phyloP scores from a whole-genome alignment of 1,284 basidiomycete species.

The Microbotryum intermedium region DNA sequence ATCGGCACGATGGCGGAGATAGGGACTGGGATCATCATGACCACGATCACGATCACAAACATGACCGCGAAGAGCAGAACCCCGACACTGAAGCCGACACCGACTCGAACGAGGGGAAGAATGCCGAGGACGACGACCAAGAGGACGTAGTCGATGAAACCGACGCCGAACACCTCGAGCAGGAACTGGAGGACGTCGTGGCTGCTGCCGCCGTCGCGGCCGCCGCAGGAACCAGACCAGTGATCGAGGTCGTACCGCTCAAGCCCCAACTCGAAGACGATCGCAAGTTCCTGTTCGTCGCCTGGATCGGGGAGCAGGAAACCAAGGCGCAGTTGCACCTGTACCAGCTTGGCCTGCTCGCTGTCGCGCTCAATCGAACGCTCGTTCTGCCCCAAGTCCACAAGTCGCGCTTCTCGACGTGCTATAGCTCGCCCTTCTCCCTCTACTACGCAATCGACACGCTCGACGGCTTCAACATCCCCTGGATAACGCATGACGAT shows the following conservation, averaged over 20 bases:
- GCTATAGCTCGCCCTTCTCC: slow-evolving; percentile 30
- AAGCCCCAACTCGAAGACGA: too few species aligned
- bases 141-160: not conserved
- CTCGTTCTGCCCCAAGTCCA: slow-evolving; percentile 34
- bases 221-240: not conserved
- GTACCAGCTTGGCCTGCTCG: slow-evolving; percentile 34
- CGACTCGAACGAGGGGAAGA: not conserved
- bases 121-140: not conserved
- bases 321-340: slow-evolving; percentile 35
- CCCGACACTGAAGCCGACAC: not conserved
- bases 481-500: slow-evolving; percentile 19
- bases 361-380: slow-evolving; percentile 32
- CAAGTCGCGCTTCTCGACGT: slow-evolving; percentile 29
- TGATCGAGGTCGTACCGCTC: too few species aligned
- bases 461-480: slow-evolving; percentile 26
- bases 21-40: too few species aligned
- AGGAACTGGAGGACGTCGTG: not conserved
- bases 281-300: slow-evolving; percentile 24
- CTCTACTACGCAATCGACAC: slow-evolving; percentile 31
- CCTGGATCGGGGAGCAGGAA: slow-evolving; percentile 36
- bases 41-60: not conserved
- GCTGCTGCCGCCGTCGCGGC: not conserved
- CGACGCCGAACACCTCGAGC: not conserved
- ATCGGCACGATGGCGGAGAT: not conserved
- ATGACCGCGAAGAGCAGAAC: not conserved